Evolutionary conservation across 2,329 filamentous ascomycete genomes (phyloP).

Genomic region (Arthrobotrys entomopaga): DNA sequence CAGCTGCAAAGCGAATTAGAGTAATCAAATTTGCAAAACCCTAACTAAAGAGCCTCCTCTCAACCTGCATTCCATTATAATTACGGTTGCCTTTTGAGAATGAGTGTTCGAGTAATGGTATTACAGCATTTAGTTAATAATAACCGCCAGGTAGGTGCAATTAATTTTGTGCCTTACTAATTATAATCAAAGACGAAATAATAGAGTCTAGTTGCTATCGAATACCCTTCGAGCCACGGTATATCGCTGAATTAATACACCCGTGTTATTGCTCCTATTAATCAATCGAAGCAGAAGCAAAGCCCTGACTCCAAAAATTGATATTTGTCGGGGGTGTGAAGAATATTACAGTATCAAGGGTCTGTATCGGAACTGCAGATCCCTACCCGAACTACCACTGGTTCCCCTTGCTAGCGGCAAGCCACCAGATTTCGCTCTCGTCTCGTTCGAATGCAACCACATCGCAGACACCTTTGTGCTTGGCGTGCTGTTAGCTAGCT

Average conservation of each 20-base stretch:
- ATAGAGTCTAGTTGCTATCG: not conserved
- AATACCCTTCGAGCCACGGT: slow-evolving; percentile 43
- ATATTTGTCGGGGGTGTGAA: slow-evolving; percentile 40
- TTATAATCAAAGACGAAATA: slow-evolving; percentile 8
- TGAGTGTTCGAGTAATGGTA: no score
- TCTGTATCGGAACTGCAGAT: slow-evolving; percentile 55
- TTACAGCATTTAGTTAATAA: no score
- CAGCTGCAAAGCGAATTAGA: no score
- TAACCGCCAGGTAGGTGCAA: no score
- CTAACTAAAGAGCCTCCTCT: slow-evolving; percentile 7
- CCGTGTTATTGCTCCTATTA: slow-evolving; percentile 45
- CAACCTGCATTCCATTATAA: slow-evolving; percentile 8
- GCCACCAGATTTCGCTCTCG: slow-evolving; percentile 51
- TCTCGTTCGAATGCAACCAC: slow-evolving; percentile 27
- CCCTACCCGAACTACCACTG: slow-evolving; percentile 43
- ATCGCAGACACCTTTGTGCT: not conserved
- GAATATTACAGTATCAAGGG: slow-evolving; percentile 32
- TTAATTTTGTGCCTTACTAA: not conserved
- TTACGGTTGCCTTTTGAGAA: not conserved
- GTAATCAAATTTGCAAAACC: no score
- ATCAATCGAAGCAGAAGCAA: slow-evolving; percentile 7
- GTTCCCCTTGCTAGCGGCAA: slow-evolving; percentile 38
- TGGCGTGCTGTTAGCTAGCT: not conserved
- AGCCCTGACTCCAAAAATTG: slow-evolving; percentile 23
- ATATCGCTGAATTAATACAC: slow-evolving; percentile 52